Evolutionary conservation across 768 basidiomycete species (phyloP), one percentile per base, ranked within the genome.

Genomic region (Lactarius sanguifluus): DNA sequence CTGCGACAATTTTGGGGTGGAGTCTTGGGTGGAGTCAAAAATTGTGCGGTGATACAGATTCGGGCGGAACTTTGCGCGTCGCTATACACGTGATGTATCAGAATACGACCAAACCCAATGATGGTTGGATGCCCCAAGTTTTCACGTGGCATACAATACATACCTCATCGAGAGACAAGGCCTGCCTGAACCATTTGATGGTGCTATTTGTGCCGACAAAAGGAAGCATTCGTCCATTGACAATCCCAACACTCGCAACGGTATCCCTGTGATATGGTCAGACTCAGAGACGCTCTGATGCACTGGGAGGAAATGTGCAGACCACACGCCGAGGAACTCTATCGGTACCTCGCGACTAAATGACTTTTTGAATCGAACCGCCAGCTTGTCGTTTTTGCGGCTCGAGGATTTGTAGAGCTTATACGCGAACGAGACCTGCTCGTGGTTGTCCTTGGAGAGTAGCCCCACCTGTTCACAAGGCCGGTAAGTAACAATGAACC

Each of bases 321-420:
- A 90, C 90, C 90, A 93, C 58, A 91, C 86, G 1, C 92, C 92
- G 47, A 94, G 76, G 64, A 92, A 93, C n/a, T 92, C 88, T 23
- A 93, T 81, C n/a, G 80, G 77, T 7, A 92, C 87, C 36, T 79
- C 75, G 43, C 79, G 82, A 60, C 85, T 90, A 72, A 90, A 93
- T 0, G 87, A 87, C 67, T 80, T 74, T 76, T 92, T 93, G 76
- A 90, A 94, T 18, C 87, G 86, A 3, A 80, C 81, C 16, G 85
- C 84, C 23, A 90, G 74, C 36, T 76, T 64, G 16, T 82, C 59
- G 7, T 82, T 82, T 2, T 73, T 74, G 23, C 76, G 70, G 69
- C 86, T 85, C 45, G 80, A 82, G 8, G 82, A 80, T 70, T 79
- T 83, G 75, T 87, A 94, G 68, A 91, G 78, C 70, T 85, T 84